These are phyloP conservation scores for Saccharomyces hybrid DNA, from an alignment of 1,139 yeast genomes.

Conservation along the genomic window DNA sequence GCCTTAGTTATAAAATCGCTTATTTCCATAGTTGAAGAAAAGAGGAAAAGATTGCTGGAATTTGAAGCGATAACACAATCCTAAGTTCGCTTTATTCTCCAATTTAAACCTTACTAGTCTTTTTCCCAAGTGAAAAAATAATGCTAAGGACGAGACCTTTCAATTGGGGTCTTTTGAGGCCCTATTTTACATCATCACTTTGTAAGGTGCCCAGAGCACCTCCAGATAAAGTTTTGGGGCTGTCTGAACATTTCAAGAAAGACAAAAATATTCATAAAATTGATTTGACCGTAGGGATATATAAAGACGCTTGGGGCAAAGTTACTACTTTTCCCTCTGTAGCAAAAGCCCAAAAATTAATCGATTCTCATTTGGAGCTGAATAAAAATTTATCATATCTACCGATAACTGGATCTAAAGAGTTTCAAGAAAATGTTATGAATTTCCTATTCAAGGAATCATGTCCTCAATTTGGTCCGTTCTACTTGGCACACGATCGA, in stretches of 20 bases:
- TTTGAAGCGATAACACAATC: not conserved
- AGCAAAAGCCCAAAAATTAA: constrained; percentile 47
- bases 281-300: constrained; percentile 88
- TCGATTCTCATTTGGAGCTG: constrained; percentile 31
- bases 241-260: constrained; percentile 48
- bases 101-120: not conserved
- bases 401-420: constrained; percentile 69
- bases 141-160: not conserved
- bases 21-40: not conserved
- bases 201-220: constrained; percentile 40
- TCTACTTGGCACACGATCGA: constrained; percentile 32
- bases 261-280: constrained; percentile 62
- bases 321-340: constrained; percentile 90
- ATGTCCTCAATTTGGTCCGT: constrained; percentile 31
- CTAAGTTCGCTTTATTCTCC: not conserved
- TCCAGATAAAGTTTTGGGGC: constrained; percentile 67
- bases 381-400: constrained; percentile 46
- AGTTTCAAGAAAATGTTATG: constrained; percentile 61
- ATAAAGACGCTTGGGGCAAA: constrained; percentile 73
- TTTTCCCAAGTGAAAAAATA: not conserved
- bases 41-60: not conserved
- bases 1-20: not conserved
- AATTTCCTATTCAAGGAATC: constrained; percentile 59
- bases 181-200: constrained; percentile 8
- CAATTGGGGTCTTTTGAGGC: not conserved